Conservation (phyloP, 768 basidiomycete species). For the Boletus speciosus region DNA sequence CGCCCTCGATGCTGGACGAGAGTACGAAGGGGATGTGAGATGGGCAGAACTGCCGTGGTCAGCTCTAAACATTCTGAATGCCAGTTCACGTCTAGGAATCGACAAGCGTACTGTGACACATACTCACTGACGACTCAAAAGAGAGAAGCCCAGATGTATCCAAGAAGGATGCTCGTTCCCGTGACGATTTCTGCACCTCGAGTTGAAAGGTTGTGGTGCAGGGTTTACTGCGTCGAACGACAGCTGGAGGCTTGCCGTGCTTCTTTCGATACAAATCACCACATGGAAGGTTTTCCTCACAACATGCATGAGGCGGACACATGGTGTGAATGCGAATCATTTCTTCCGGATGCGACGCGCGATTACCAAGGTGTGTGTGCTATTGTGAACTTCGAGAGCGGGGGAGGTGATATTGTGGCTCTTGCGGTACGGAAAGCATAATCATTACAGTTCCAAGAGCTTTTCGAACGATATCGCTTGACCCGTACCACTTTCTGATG, state of each 20-base stretch:
- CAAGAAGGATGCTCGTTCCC: background rate
- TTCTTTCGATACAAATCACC: background rate
- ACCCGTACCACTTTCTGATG: background rate
- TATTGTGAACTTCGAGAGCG: background rate
- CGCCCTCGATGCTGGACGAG: conserved; percentile 10
- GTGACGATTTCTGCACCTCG: background rate
- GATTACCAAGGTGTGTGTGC: background rate
- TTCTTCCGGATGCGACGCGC: background rate
- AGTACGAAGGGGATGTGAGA: conserved; percentile 8
- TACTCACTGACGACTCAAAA: conserved; percentile 8
- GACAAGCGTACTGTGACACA: background rate
- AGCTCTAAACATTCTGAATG: conserved; percentile 18
- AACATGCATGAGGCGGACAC: conserved; percentile 22
- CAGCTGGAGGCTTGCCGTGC: background rate
- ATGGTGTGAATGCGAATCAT: conserved; percentile 4
- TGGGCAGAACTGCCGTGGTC: conserved; percentile 8
- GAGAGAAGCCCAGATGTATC: background rate
- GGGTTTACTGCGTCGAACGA: conserved; percentile 1
- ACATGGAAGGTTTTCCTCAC: conserved; percentile 2
- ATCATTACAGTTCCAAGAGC: background rate
- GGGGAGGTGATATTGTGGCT: background rate
- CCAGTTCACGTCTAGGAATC: background rate
- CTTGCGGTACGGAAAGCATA: background rate
- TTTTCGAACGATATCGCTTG: background rate
- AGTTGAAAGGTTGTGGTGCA: background rate